Conservation (phyloP, 2,329 filamentous ascomycete species). For the Pestalotiopsis sp. region DNA sequence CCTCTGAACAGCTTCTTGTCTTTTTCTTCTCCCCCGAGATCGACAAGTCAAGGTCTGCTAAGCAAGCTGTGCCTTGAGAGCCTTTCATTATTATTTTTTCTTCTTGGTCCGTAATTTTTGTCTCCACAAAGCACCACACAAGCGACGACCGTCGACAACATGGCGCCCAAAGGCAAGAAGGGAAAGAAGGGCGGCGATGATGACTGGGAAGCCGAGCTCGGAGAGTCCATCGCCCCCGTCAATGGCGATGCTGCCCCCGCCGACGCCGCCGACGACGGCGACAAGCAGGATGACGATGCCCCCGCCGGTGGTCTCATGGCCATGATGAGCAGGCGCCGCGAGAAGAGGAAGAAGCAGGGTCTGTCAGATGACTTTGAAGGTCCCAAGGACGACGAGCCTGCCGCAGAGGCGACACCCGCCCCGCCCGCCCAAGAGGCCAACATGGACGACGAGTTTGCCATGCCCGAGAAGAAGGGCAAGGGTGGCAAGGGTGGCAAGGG, state of each 20-base stretch:
- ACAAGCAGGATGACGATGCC: conserved; percentile 54
- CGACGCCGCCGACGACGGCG: conserved; percentile 50
- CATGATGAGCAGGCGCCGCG: conserved; percentile 79
- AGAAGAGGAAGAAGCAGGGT: conserved; percentile 90
- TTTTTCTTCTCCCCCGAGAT: neutral
- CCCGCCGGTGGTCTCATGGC: conserved; percentile 74
- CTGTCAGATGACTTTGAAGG: conserved; percentile 72
- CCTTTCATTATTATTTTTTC: neutral
- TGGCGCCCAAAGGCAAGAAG: conserved; percentile 94
- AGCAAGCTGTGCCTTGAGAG: neutral
- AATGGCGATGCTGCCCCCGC: conserved; percentile 53
- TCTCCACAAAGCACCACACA: neutral
- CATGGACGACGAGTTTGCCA: conserved; percentile 83
- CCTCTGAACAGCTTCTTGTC: neutral
- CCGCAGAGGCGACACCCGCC: conserved; percentile 51
- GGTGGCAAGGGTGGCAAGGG: conserved; percentile 55
- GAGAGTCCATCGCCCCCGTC: conserved; percentile 71
- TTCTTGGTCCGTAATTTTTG: neutral
- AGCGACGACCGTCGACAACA: conserved; percentile 38
- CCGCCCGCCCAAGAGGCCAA: conserved; percentile 82
- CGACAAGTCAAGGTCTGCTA: neutral
- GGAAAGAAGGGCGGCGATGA: conserved; percentile 87
- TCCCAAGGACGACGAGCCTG: conserved; percentile 59
- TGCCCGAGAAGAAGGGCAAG: conserved; percentile 76
- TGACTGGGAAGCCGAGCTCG: conserved; percentile 93